Evolutionary conservation across 805 yeast genomes (phyloP), one percentile per base, ranked within the genome.

Genomic region (Starmera dryadoides): DNA sequence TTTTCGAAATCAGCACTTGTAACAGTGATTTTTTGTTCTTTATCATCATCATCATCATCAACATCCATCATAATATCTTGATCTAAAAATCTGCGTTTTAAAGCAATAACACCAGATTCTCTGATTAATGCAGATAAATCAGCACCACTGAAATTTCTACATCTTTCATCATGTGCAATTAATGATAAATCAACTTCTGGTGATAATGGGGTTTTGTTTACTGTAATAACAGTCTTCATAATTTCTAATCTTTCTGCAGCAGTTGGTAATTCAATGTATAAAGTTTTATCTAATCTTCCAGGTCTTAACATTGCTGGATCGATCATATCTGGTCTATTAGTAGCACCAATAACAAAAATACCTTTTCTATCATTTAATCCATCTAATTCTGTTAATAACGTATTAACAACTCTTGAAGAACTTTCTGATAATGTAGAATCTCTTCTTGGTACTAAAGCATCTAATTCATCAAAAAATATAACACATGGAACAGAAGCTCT

Each of bases 261-360:
- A 6, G 77, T 75, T 4, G 98, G 98, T 37, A 91, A 69, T 57
- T 91, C 97, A 21, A 91, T 91, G 60, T 81, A 91, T 34, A 91
- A 66, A 3, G 96, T 86, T 62, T 91, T 93, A 56, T 93, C 98
- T 52, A 91, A 70, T 60, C 98, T 77, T 6, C 98, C 98, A 0
- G 98, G 98, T 57, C 98, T 76, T 34, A 93, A 64, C 98, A 91
- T 93, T 0, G 98, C 98, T 4, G 96, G 88, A 61, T 91, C 98
- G 47, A 91, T 93, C 86, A 91, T 91, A 58, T 91, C 98, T 0
- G 98, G 98, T 58, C 98, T 75, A 53, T 91, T 91, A 0, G 98
- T 91, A 2, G 98, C 98, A 22, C 96, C 98, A 48, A 91, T 77
- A 4, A 91, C 98, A 59, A 84, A 93, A 2, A 91, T 86, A 2